Percentiles rank a stretch among this genome's conserved stretches.
These are phyloP conservation scores for Lodderomyces theae DNA, from an alignment of 1,139 yeast genomes.

Conservation along the genomic window DNA sequence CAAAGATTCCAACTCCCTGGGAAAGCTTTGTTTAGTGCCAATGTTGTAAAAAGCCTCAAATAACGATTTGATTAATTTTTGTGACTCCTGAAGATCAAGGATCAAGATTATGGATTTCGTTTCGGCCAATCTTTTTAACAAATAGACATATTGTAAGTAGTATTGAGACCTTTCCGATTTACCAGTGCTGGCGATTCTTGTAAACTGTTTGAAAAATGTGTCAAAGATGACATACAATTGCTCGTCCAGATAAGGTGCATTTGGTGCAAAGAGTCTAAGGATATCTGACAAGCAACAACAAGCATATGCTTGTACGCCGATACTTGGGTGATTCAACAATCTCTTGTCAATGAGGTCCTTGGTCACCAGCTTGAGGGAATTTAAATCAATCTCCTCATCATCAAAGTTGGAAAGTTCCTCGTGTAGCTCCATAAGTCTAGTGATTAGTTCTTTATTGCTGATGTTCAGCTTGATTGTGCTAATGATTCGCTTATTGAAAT, in stretches of 20 bases:
- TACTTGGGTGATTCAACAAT: constrained; percentile 57
- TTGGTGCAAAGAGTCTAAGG: constrained; percentile 79
- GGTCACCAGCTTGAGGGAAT: constrained; percentile 39
- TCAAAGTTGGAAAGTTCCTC: constrained; percentile 61
- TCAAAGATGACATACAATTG: constrained; percentile 64
- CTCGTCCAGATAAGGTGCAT: constrained; percentile 76
- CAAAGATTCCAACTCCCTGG: constrained; percentile 51
- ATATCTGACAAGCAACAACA: constrained; percentile 79
- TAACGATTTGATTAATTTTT: constrained; percentile 49
- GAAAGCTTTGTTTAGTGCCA: constrained; percentile 34
- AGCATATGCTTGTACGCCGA: constrained; percentile 67
- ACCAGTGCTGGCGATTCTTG: constrained; percentile 47
- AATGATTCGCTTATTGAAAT: constrained; percentile 48
- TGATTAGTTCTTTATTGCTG: constrained; percentile 55
- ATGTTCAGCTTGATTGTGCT: constrained; percentile 56
- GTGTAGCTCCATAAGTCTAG: constrained; percentile 45
- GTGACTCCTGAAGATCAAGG: constrained; percentile 70
- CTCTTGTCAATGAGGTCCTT: constrained; percentile 57
- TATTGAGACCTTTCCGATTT: constrained; percentile 34
- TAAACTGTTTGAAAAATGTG: constrained; percentile 62
- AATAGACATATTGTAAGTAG: constrained; percentile 62
- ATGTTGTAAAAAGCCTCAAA: constrained; percentile 66
- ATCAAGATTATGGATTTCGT: constrained; percentile 76
- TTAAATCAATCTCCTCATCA: constrained; percentile 45
- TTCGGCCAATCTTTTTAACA: constrained; percentile 70